phyloP scores from a whole-genome alignment of 129 eudicot genomes.

The Deinandra increscens region DNA sequence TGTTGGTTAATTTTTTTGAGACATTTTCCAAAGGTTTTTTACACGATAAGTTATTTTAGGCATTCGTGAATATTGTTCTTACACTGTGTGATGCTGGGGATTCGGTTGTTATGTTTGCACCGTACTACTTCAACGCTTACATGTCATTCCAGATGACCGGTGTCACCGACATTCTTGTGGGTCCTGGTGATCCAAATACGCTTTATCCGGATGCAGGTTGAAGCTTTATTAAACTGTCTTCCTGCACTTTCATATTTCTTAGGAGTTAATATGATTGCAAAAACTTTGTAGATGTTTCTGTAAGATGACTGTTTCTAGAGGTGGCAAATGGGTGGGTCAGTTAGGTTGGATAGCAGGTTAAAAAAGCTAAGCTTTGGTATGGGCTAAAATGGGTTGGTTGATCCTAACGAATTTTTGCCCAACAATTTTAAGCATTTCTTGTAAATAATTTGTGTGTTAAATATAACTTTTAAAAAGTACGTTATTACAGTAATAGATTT shows the following conservation, averaged over 20 bases:
- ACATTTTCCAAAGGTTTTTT: neutral
- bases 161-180: constrained; percentile 83
- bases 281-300: neutral
- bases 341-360: neutral
- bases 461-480: neutral
- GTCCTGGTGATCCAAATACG: constrained; percentile 90
- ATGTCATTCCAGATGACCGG: constrained; percentile 99
- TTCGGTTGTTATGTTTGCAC: constrained; percentile 95
- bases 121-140: constrained; percentile 98
- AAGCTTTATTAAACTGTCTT: neutral
- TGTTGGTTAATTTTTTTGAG: constrained; percentile 5
- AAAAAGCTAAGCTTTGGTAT: neutral
- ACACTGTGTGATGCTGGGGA: constrained; percentile 96
- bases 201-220: constrained; percentile 97
- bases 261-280: neutral
- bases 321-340: neutral
- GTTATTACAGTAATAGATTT: neutral
- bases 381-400: neutral
- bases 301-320: neutral
- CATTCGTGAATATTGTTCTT: constrained; percentile 93
- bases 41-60: constrained; percentile 46
- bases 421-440: neutral
- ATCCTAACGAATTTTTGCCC: neutral
- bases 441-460: neutral
- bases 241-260: neutral